These are phyloP conservation scores for Pyronema omphalodes DNA, from an alignment of 495 filamentous ascomycete species.

Conservation along the genomic window DNA sequence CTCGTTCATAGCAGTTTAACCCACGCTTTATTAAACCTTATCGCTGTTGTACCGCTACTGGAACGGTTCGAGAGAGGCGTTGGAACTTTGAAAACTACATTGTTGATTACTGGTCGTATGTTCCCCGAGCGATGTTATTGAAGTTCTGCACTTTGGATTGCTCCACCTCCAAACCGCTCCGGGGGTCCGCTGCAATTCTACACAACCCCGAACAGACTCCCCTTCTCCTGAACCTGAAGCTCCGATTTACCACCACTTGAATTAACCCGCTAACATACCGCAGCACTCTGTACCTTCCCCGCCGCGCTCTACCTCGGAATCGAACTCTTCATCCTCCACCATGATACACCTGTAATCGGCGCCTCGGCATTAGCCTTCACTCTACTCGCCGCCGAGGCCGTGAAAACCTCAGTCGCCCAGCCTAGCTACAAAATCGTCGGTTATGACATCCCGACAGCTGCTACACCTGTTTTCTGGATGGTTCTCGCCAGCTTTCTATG, in stretches of 20 bases:
- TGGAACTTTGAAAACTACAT: conserved; percentile 67
- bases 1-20: conserved; percentile 67
- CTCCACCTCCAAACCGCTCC: too few species aligned
- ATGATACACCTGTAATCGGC: conserved; percentile 55
- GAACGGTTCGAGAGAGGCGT: conserved; percentile 89
- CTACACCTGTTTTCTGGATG: conserved; percentile 57
- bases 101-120: conserved; percentile 80
- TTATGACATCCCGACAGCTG: conserved; percentile 77
- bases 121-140: too few species aligned
- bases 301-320: conserved; percentile 50
- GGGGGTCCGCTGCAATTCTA: too few species aligned
- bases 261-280: too few species aligned
- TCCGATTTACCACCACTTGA: too few species aligned
- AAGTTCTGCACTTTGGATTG: too few species aligned
- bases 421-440: conserved; percentile 49
- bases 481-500: conserved; percentile 52
- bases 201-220: too few species aligned
- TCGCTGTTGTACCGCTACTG: conserved; percentile 65
- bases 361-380: conserved; percentile 89
- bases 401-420: conserved; percentile 47
- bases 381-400: conserved; percentile 61
- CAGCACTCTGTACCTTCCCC: conserved; percentile 65
- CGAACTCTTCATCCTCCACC: conserved; percentile 45
- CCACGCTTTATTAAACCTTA: conserved; percentile 58
- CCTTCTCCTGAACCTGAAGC: neutral